Conservation (phyloP, 2,329 filamentous ascomycete genomes). For the Fusarium ambrosium region DNA sequence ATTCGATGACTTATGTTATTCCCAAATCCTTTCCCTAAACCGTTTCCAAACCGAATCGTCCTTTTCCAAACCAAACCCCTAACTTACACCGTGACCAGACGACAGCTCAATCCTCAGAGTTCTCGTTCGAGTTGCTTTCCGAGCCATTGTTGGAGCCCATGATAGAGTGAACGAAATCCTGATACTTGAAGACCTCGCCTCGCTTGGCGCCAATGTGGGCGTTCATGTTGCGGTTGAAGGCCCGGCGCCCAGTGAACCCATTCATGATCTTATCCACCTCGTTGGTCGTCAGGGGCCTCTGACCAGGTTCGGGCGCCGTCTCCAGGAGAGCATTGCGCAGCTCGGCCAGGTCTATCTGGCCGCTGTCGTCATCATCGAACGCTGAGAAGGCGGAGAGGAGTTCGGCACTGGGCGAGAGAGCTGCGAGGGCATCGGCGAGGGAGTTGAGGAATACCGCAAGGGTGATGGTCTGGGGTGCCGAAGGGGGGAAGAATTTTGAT, state of each 20-base stretch:
- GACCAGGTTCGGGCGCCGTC: slow-evolving; percentile 82
- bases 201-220: slow-evolving; percentile 69
- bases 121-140: slow-evolving; percentile 50
- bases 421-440: slow-evolving; percentile 79
- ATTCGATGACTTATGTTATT: slow-evolving; percentile 27
- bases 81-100: neutral
- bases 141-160: slow-evolving; percentile 65
- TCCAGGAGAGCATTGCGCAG: slow-evolving; percentile 86
- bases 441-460: slow-evolving; percentile 89
- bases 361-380: slow-evolving; percentile 95
- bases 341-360: slow-evolving; percentile 88
- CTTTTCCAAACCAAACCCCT: slow-evolving; percentile 26
- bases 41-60: slow-evolving; percentile 22
- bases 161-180: slow-evolving; percentile 86
- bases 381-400: slow-evolving; percentile 91
- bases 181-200: slow-evolving; percentile 93
- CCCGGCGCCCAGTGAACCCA: slow-evolving; percentile 86
- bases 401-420: slow-evolving; percentile 83
- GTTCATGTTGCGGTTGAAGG: slow-evolving; percentile 77
- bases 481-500: slow-evolving; percentile 85
- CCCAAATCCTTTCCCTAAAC: slow-evolving; percentile 23
- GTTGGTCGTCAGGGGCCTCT: slow-evolving; percentile 71
- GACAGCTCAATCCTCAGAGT: slow-evolving; percentile 39
- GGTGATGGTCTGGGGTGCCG: slow-evolving; percentile 78
- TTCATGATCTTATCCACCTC: slow-evolving; percentile 91